These are phyloP conservation scores for Trichopus zeylanicus DNA, from an alignment of 116 monocot species.

Conservation along the genomic window DNA sequence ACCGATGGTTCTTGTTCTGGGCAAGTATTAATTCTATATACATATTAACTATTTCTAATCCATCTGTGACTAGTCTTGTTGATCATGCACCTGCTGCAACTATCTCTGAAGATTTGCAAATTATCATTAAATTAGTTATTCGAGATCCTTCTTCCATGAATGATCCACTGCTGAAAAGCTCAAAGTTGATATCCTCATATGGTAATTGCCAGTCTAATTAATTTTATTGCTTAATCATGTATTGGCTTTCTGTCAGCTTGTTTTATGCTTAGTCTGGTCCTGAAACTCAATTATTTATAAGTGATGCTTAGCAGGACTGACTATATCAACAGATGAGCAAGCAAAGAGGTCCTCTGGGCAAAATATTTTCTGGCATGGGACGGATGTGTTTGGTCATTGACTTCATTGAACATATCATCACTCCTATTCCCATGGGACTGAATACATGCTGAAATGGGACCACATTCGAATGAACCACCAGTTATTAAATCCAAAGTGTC, in stretches of 20 bases:
- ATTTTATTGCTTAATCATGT: too few relatives aligned
- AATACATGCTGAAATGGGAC: too few relatives aligned
- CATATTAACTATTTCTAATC: too few relatives aligned
- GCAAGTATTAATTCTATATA: too few relatives aligned
- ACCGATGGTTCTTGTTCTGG: too few relatives aligned
- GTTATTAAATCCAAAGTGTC: too few relatives aligned
- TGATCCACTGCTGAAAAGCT: background rate
- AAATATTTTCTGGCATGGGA: background rate
- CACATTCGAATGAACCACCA: too few relatives aligned
- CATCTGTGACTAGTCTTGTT: too few relatives aligned
- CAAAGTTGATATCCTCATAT: background rate
- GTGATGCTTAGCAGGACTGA: background rate
- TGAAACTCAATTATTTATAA: background rate
- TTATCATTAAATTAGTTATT: too few relatives aligned
- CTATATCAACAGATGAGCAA: background rate
- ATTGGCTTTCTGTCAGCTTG: background rate
- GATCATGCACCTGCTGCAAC: too few relatives aligned
- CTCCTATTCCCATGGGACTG: background rate
- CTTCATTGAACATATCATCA: background rate
- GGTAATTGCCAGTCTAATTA: background rate
- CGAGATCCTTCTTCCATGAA: too few relatives aligned
- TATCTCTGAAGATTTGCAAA: too few relatives aligned
- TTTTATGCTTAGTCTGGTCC: background rate
- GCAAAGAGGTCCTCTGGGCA: background rate
- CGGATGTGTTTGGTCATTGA: background rate